Evolutionary conservation across 371 early-diverging fungal species (phyloP).

Genomic region (Chytridium lagenaria): DNA sequence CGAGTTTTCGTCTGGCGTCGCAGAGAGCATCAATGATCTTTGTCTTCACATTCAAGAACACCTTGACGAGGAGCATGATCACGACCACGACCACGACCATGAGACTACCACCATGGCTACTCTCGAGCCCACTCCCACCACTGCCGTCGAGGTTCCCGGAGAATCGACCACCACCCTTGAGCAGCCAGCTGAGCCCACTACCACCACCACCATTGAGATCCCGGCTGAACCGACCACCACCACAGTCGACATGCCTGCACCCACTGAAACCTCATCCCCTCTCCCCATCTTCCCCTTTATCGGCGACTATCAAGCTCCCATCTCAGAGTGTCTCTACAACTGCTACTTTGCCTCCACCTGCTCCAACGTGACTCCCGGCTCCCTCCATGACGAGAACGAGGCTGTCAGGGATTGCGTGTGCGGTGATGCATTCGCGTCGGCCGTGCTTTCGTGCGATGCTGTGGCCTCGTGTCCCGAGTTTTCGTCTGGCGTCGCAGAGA

Average conservation of each 20-base stretch:
- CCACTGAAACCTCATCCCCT: background rate
- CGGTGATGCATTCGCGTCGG: background rate
- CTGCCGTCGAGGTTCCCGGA: background rate
- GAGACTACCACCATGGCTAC: background rate
- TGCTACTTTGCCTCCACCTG: constrained; percentile 10
- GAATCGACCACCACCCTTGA: background rate
- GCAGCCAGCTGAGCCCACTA: background rate
- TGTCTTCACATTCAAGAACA: constrained; percentile 7
- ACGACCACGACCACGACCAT: constrained; percentile 12
- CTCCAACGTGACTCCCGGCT: background rate
- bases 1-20: background rate
- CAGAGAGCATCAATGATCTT: background rate
- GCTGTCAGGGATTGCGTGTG: constrained; percentile 8
- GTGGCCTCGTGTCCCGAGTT: background rate
- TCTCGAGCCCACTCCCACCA: background rate
- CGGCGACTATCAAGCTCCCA: background rate
- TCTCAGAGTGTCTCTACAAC: constrained; percentile 13
- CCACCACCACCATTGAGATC: background rate
- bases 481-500: background rate
- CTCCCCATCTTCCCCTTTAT: background rate
- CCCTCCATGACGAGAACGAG: constrained; percentile 17
- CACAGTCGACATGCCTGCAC: background rate
- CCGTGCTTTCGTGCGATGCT: background rate
- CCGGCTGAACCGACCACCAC: background rate
- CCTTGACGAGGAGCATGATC: constrained; percentile 2